Percentiles rank a stretch among this genome's conserved stretches.
Evolutionary conservation across 768 basidiomycete genomes (phyloP).

Genomic region (Termitomyces sp.): DNA sequence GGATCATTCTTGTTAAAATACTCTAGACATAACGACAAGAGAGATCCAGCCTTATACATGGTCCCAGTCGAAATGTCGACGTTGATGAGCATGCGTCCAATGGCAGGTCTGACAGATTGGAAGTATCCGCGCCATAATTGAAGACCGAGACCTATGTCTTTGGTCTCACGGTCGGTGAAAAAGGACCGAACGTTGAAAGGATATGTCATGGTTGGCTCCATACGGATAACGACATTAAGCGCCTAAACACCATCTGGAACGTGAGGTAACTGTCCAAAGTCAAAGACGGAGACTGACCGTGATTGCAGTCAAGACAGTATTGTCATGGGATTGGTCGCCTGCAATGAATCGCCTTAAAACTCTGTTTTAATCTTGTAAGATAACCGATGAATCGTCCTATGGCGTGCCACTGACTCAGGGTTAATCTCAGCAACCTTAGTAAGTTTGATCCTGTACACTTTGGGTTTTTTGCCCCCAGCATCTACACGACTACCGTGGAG

Average conservation of each 20-base stretch:
- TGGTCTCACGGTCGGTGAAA: slow-evolving; percentile 54
- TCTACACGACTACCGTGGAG: slow-evolving; percentile 32
- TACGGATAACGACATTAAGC: slow-evolving; percentile 65
- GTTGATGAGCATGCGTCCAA: slow-evolving; percentile 54
- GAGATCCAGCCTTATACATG: slow-evolving; percentile 59
- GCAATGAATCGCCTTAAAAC: slow-evolving; percentile 51
- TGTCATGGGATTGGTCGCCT: slow-evolving; percentile 60
- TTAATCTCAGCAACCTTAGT: slow-evolving; percentile 55
- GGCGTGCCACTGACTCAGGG: slow-evolving; percentile 31
- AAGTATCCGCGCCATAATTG: slow-evolving; percentile 71
- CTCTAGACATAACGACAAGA: slow-evolving; percentile 48
- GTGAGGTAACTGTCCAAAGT: neutral
- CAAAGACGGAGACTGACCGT: slow-evolving; percentile 33
- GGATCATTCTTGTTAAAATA: slow-evolving; percentile 32
- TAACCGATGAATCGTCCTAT: neutral
- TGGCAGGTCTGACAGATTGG: slow-evolving; percentile 62
- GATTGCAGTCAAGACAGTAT: slow-evolving; percentile 57
- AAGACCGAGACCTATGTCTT: slow-evolving; percentile 43
- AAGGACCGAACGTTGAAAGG: slow-evolving; percentile 73
- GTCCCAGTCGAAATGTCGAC: slow-evolving; percentile 68
- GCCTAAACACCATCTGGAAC: slow-evolving; percentile 31
- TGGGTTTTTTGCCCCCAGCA: slow-evolving; percentile 40
- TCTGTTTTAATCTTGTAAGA: slow-evolving; percentile 24
- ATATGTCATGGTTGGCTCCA: slow-evolving; percentile 59
- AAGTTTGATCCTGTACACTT: slow-evolving; percentile 60